These are phyloP conservation scores for Kurtzmaniella natalensis DNA, from an alignment of 1,139 yeast species.

Conservation along the genomic window DNA sequence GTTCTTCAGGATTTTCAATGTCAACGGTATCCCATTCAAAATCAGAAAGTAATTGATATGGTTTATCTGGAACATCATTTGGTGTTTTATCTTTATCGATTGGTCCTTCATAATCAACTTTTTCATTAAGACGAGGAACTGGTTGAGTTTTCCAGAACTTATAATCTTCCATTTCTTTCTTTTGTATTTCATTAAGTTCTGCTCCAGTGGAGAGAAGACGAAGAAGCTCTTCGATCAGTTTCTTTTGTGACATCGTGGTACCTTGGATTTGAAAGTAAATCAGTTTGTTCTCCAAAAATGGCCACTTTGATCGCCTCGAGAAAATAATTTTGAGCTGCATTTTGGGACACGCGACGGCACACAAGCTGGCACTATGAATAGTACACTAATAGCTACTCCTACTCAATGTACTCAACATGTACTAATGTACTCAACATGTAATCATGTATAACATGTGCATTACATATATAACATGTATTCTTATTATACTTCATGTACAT, in stretches of 20 bases:
- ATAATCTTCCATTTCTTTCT: constrained; percentile 76
- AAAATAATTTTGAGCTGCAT: too few species aligned
- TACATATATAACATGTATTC: too few species aligned
- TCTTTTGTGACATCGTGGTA: constrained; percentile 11
- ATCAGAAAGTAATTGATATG: constrained; percentile 67
- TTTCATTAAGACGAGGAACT: constrained; percentile 71
- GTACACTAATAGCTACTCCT: too few species aligned
- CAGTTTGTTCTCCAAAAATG: too few species aligned
- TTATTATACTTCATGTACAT: too few species aligned
- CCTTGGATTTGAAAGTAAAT: too few species aligned
- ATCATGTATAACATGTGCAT: too few species aligned
- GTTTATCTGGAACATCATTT: constrained; percentile 64
- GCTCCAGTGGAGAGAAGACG: constrained; percentile 51
- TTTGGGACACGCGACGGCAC: too few species aligned
- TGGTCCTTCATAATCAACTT: constrained; percentile 72
- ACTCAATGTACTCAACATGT: too few species aligned
- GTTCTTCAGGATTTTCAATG: constrained; percentile 50
- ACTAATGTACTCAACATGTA: too few species aligned
- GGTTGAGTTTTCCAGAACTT: constrained; percentile 99
- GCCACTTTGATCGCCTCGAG: too few species aligned
- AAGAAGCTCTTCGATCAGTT: constrained; percentile 47
- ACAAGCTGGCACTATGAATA: too few species aligned
- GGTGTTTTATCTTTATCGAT: constrained; percentile 66
- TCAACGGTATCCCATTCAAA: constrained; percentile 90
- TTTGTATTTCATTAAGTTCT: constrained; percentile 50